A percentile compares a stretch with the other conserved stretches of the same genome.
Evolutionary conservation across 805 yeast genomes (phyloP).

Genomic region (Lipomyces oligophaga): DNA sequence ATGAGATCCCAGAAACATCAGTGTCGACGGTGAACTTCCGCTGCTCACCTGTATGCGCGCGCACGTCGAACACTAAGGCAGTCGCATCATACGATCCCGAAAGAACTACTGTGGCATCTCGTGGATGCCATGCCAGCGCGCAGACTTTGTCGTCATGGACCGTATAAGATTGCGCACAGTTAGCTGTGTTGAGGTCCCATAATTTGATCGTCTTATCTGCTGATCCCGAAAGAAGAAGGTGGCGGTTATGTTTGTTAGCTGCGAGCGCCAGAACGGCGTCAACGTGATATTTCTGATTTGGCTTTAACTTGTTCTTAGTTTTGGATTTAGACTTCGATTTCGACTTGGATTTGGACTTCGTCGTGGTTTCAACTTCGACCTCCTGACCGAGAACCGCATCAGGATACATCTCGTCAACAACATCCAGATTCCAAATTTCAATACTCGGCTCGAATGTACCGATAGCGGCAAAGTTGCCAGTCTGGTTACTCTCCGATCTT

Average conservation of each 20-base stretch:
- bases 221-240: slow-evolving; percentile 86
- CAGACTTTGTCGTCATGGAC: slow-evolving; percentile 84
- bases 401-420: slow-evolving; percentile 90
- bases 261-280: slow-evolving; percentile 89
- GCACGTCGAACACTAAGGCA: slow-evolving; percentile 74
- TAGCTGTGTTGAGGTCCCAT: slow-evolving; percentile 81
- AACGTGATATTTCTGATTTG: slow-evolving; percentile 74
- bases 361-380: slow-evolving; percentile 47
- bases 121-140: slow-evolving; percentile 78
- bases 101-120: slow-evolving; percentile 50
- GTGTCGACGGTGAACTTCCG: slow-evolving; percentile 66
- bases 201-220: slow-evolving; percentile 92
- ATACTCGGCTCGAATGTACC: slow-evolving; percentile 98
- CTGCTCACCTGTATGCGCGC: slow-evolving; percentile 58
- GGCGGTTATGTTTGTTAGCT: slow-evolving; percentile 75
- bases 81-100: slow-evolving; percentile 91
- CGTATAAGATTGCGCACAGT: slow-evolving; percentile 71
- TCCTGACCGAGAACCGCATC: slow-evolving; percentile 78
- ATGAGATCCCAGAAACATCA: slow-evolving; percentile 78
- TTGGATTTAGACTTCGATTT: slow-evolving; percentile 36
- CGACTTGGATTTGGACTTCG: slow-evolving; percentile 40
- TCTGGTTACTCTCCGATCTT: slow-evolving; percentile 43
- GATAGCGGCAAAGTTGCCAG: slow-evolving; percentile 90
- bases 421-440: slow-evolving; percentile 94
- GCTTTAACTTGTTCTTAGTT: slow-evolving; percentile 47